Evolutionary conservation across 441 rosid species (phyloP).

Genomic region (Croton laevigatus): DNA sequence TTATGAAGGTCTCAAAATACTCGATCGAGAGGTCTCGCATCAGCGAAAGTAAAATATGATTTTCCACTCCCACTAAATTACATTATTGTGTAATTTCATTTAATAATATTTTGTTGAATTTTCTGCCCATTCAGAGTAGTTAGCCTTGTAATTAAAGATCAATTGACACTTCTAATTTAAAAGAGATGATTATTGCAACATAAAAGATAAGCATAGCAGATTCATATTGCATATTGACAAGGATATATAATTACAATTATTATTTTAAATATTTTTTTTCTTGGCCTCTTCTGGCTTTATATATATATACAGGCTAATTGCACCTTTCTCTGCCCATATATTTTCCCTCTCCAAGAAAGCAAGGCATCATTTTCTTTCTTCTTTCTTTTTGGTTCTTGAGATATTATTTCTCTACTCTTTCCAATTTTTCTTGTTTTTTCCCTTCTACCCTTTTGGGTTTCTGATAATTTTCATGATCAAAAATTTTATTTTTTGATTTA

Average conservation of each 20-base stretch:
- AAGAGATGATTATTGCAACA: not conserved
- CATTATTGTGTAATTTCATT: not conserved
- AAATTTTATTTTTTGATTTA: not conserved
- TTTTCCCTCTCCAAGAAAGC: constrained; percentile 9
- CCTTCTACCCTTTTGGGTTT: not conserved
- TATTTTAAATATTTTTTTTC: not conserved
- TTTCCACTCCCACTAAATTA: not conserved
- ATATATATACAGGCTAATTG: not conserved
- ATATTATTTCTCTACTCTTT: not conserved
- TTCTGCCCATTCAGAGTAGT: constrained; percentile 11
- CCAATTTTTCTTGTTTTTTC: no score
- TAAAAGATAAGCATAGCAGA: not conserved
- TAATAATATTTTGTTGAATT: not conserved
- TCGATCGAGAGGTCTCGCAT: no score
- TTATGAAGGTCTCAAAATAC: no score
- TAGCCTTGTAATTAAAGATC: constrained; percentile 6
- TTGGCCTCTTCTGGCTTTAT: constrained; percentile 7
- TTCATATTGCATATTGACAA: constrained; percentile 24
- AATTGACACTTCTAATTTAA: not conserved
- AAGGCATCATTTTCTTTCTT: not conserved
- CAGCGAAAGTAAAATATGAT: not conserved
- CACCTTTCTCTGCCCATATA: not conserved
- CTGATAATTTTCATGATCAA: constrained; percentile 6
- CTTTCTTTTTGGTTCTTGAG: not conserved
- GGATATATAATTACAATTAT: no score